Percentiles rank a stretch among this genome's conserved stretches.
Conservation (phyloP, 2,329 filamentous ascomycete species). For the Aspergillus amoenus region DNA sequence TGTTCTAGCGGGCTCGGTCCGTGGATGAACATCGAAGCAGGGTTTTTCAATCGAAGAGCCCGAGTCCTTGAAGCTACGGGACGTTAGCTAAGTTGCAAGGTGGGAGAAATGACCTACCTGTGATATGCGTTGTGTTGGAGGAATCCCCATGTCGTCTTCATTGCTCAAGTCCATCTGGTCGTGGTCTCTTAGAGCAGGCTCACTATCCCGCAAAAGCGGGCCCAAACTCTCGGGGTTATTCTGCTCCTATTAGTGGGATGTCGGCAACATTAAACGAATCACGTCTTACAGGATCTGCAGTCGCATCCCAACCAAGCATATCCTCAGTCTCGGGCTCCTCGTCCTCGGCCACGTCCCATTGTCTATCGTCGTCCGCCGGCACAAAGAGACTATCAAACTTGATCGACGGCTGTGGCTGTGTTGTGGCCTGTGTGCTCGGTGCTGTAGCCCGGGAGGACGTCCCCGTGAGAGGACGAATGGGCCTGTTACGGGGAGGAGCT, state of each 20-base stretch:
- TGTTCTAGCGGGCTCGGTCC: not conserved
- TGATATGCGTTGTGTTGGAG: conserved; percentile 51
- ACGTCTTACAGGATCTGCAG: conserved; percentile 48
- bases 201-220: conserved; percentile 35
- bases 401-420: conserved; percentile 35
- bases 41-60: conserved; percentile 43
- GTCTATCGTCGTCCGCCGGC: conserved; percentile 58
- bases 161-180: conserved; percentile 16
- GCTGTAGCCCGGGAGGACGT: conserved; percentile 24
- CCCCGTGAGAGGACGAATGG: conserved; percentile 35
- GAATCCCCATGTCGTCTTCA: conserved; percentile 42
- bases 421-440: not conserved
- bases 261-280: not conserved
- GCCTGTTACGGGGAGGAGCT: conserved; percentile 32
- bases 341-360: conserved; percentile 61
- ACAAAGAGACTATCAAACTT: conserved; percentile 62
- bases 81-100: conserved; percentile 21
- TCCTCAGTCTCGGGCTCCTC: conserved; percentile 58
- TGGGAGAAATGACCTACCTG: conserved; percentile 35
- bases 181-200: conserved; percentile 23
- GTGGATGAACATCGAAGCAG: not conserved
- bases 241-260: conserved; percentile 16
- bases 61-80: conserved; percentile 35
- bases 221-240: conserved; percentile 29
- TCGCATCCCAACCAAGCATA: conserved; percentile 62